Percentiles rank a stretch among this genome's conserved stretches.
phyloP scores from a whole-genome alignment of 768 basidiomycete genomes.

The Lactifluus hygrophoroides region DNA sequence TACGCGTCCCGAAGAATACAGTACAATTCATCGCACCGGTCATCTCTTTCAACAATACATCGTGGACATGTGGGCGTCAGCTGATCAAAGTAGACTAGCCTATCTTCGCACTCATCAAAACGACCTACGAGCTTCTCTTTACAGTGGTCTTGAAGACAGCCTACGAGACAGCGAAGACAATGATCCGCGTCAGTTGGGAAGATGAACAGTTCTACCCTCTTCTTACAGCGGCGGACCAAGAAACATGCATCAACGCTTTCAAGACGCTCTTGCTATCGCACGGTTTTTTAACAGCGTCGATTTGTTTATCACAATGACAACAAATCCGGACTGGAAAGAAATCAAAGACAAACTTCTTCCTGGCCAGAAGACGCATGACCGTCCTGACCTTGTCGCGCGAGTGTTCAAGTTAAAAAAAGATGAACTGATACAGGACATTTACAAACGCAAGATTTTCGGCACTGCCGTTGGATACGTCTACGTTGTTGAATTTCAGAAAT shows the following conservation, averaged over 20 bases:
- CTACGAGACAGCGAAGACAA: constrained; percentile 21
- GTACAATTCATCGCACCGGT: not conserved
- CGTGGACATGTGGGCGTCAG: not conserved
- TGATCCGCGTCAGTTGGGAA: no score
- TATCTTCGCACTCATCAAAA: no score
- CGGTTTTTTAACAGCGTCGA: constrained; percentile 31
- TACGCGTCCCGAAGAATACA: no score
- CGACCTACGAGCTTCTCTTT: constrained; percentile 29
- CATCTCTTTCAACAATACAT: not conserved
- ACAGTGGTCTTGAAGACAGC: constrained; percentile 31
- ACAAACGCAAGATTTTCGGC: constrained; percentile 34
- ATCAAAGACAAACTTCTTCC: not conserved
- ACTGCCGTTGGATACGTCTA: constrained; percentile 23
- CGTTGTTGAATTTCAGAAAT: constrained; percentile 36
- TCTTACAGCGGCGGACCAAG: constrained; percentile 35
- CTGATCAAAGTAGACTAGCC: not conserved
- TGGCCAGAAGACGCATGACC: constrained; percentile 31
- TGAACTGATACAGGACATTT: constrained; percentile 28
- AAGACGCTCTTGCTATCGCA: constrained; percentile 41
- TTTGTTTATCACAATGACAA: no score
- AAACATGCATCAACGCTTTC: no score
- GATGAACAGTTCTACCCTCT: constrained; percentile 33
- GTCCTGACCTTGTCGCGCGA: constrained; percentile 39
- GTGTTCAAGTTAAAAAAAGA: constrained; percentile 40
- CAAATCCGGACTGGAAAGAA: not conserved